Percentiles rank a stretch among this genome's conserved stretches.
Conservation (phyloP, 768 basidiomycete genomes). For the Tricholoma flavovirens region DNA sequence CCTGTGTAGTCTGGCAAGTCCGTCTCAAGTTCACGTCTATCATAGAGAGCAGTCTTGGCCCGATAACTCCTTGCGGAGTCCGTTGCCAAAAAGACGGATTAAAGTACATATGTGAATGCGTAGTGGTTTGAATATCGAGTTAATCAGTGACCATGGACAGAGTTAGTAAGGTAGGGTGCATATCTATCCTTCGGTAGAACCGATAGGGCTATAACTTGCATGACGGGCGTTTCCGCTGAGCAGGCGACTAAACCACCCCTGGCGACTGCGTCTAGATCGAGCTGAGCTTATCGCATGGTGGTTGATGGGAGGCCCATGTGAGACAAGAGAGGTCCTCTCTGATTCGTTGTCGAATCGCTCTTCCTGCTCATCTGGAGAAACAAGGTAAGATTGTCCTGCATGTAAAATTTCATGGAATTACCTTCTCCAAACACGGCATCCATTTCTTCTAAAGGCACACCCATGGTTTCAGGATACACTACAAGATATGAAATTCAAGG, state of each 20-base stretch:
- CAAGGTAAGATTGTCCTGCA: not conserved
- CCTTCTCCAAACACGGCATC: slow-evolving; percentile 88
- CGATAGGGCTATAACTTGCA: slow-evolving; percentile 25
- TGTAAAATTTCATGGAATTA: slow-evolving; percentile 22
- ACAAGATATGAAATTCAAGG: slow-evolving; percentile 2
- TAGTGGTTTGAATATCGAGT: too few relatives aligned
- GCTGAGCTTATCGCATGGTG: slow-evolving; percentile 29
- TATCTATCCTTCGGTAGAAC: slow-evolving; percentile 12
- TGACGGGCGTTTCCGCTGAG: slow-evolving; percentile 31
- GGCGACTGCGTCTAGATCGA: slow-evolving; percentile 15
- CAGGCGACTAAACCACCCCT: slow-evolving; percentile 48
- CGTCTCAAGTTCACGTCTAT: too few relatives aligned
- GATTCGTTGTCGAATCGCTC: slow-evolving; percentile 65
- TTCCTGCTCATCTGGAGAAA: slow-evolving; percentile 36
- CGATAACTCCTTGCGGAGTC: too few relatives aligned
- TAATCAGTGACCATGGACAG: not conserved
- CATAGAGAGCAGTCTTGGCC: too few relatives aligned
- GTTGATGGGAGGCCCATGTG: slow-evolving; percentile 30
- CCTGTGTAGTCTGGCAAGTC: too few relatives aligned
- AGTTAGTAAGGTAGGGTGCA: not conserved
- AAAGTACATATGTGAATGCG: not conserved
- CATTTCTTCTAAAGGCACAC: slow-evolving; percentile 87
- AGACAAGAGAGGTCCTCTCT: slow-evolving; percentile 49
- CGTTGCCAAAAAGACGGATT: not conserved
- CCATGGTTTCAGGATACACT: slow-evolving; percentile 88